Evolutionary conservation across 2,329 filamentous ascomycete species (phyloP), one percentile per base, ranked within the genome.

Genomic region (Emmonsia crescens): DNA sequence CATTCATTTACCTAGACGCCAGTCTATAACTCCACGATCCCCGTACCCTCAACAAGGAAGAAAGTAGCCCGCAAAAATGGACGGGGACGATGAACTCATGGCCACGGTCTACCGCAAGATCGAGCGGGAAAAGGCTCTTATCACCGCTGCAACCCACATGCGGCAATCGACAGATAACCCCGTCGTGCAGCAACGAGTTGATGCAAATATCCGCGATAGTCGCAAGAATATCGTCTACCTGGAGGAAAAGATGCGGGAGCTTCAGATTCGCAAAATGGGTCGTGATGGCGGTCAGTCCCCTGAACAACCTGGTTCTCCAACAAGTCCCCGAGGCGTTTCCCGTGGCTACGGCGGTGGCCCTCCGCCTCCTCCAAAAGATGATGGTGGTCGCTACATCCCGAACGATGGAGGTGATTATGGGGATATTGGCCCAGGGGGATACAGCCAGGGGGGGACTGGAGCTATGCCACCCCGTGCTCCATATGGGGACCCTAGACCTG

Each of bases 61-160:
- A 36, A 9, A 19, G 21, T 31, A 42, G 31, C 33, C 49, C 51
- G n/a, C 16, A 21, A 68, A 75, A 71, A 85, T 85, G 79, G 80
- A 79, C 65, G 80, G 79, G 73, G 79, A 83, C 74, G 83, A 86
- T 72, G 81, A 85, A 68, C 80, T 84, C 66, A 82, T 86, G 77
- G 85, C 85, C 77, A 89, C 91, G 76, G 91, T 99, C 79, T 86
- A 89, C 79, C 89, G 87, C 80, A 97, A 99, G 88, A 97, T 99
- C 77, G 91, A 96, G 82, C 87, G 93, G 75, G 94, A 99, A 79
- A 93, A 92, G 82, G 89, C 88, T 71, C 86, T 97, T 72, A 94
- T 99, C 81, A 89, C 89, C 76, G 93, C 91, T 71, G 93, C 93
- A 68, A 94, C 90, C 78, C 85, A 89, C 70, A 96, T 99, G 92